Evolutionary conservation across 495 filamentous ascomycete species (phyloP).

Genomic region (Cryomyces antarcticus): DNA sequence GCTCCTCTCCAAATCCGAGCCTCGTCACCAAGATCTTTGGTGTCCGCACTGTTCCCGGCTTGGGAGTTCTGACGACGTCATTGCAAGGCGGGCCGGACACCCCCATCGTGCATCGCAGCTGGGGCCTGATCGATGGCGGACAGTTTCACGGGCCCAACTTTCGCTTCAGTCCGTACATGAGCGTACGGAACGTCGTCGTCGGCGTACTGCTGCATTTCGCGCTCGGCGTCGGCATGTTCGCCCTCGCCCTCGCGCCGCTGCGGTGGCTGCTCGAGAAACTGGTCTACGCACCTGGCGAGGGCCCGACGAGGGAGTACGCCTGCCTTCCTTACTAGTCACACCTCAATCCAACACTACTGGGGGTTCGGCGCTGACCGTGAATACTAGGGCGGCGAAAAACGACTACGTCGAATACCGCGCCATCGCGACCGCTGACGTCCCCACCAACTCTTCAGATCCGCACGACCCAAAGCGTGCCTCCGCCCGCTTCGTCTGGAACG

Average conservation of each 20-base stretch:
- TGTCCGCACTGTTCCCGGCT: constrained; percentile 34
- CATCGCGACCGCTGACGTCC: constrained; percentile 32
- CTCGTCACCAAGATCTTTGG: constrained; percentile 25
- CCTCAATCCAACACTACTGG: too few species aligned
- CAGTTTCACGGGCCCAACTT: constrained; percentile 54
- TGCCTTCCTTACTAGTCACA: background rate
- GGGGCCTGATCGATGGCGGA: constrained; percentile 46
- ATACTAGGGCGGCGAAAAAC: constrained; percentile 5
- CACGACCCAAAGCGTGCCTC: constrained; percentile 30
- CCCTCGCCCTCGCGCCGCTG: constrained; percentile 34
- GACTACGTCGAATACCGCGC: constrained; percentile 40
- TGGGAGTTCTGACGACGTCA: constrained; percentile 48
- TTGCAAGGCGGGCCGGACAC: constrained; percentile 37
- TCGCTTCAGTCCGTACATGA: constrained; percentile 46
- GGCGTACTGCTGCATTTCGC: constrained; percentile 37
- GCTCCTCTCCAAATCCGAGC: constrained; percentile 5
- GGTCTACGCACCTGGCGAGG: constrained; percentile 46
- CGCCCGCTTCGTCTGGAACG: constrained; percentile 35
- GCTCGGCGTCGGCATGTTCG: constrained; percentile 27
- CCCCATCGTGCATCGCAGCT: constrained; percentile 52
- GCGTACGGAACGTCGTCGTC: constrained; percentile 33
- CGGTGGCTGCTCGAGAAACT: constrained; percentile 31
- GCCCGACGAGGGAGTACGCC: constrained; percentile 36
- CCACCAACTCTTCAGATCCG: background rate
- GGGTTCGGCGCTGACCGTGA: background rate